Base-by-base conservation (phyloP, 495 filamentous ascomycete species). In the Viridothelium virens region DNA sequence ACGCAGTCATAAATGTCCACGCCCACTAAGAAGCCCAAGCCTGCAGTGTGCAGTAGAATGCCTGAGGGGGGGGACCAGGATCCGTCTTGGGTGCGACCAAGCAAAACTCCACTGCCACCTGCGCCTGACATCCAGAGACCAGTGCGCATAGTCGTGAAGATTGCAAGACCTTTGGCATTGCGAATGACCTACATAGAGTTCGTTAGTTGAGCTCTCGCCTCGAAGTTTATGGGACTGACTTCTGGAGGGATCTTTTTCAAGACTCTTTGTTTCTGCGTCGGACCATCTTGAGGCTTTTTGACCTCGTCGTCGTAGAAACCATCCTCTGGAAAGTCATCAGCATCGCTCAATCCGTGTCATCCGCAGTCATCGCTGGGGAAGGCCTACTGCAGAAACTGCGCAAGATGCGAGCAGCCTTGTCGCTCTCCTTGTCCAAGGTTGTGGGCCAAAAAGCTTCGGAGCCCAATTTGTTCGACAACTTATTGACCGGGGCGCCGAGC, bases 1-100 rank as follows among this genome's bases (percentile, higher is more conserved):
- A 96, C 87, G 73, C 91, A 95, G 73, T 96, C 92, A 79, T 96
- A 96, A 66, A 96, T 90, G 69, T 96, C 92, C 38, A 95, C 89
- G 2, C 91, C 92, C 2, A 92, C 87, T 36, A 93, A 80, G 72
- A 96, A 96, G n/a, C 90, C 91, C 33, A 95, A 77, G 2, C 87
- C 91, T 1, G 89, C 86, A 1, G 92, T 95, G 73, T 96, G 91
- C 38, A 96, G 81, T 75, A 96, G 80, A 68, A 96, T 91, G 41
- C 89, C 91, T 14, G 89, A 92, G 2, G 92, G 92, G 2, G 91
- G 89, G 62, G 89, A 92, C 92, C 92, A 96, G 71, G 86, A 86
- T 2, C 92, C 91, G 65, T 92, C 89, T 39, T 87, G 86, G 71
- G 87, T 87, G 38, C 91, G 84, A 25, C 83, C 92, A 62, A 95